Evolutionary conservation across 257 asterid species (phyloP).

Genomic region (Mitragyna speciosa): DNA sequence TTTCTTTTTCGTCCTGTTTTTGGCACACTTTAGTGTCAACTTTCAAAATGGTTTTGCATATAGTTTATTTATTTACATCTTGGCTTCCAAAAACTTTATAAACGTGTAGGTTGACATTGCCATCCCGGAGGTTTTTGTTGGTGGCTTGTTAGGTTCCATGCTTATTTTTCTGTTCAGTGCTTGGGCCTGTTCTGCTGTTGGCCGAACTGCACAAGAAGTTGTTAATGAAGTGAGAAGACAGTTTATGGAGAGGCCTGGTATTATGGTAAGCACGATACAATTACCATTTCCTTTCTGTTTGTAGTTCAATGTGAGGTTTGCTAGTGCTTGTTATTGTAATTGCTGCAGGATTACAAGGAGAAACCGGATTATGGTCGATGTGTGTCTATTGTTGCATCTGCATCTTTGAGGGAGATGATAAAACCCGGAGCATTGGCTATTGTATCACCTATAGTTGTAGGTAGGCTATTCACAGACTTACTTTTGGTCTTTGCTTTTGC

Average conservation of each 20-base stretch:
- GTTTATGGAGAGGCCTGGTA: slow-evolving; percentile 98
- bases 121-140: slow-evolving; percentile 96
- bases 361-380: slow-evolving; percentile 97
- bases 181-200: slow-evolving; percentile 99
- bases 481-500: neutral
- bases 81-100: neutral
- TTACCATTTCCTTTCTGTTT: slow-evolving; percentile 5
- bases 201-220: slow-evolving; percentile 98
- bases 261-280: slow-evolving; percentile 66
- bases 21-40: neutral
- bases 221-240: slow-evolving; percentile 98
- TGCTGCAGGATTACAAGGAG: slow-evolving; percentile 85
- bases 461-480: slow-evolving; percentile 36
- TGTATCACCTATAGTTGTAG: slow-evolving; percentile 82
- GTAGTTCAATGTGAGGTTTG: slow-evolving; percentile 6
- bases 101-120: slow-evolving; percentile 87
- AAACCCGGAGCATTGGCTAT: slow-evolving; percentile 99
- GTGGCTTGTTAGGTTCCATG: slow-evolving; percentile 97
- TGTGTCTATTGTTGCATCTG: slow-evolving; percentile 97
- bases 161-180: slow-evolving; percentile 95
- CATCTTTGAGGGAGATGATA: slow-evolving; percentile 97
- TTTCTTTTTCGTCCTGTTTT: slow-evolving; percentile 9
- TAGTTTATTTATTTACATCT: neutral
- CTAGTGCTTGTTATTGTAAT: slow-evolving; percentile 19
- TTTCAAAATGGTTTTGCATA: slow-evolving; percentile 10